Percentiles rank a stretch among this genome's conserved stretches.
phyloP scores from a whole-genome alignment of 495 filamentous ascomycete species.

The Extremus antarcticus region DNA sequence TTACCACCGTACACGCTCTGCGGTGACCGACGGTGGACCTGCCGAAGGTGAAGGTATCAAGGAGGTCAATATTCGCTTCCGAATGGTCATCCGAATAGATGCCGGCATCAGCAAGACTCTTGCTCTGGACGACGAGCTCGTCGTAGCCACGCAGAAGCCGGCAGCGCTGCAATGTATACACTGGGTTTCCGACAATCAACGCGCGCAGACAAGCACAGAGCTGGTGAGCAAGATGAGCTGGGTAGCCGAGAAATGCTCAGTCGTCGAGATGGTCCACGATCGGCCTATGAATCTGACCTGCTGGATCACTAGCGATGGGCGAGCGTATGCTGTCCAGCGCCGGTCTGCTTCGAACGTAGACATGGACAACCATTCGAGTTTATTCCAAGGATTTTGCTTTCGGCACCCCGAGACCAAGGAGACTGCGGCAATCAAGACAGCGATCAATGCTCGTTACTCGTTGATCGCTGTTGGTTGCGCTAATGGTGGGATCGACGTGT shows the following conservation, averaged over 20 bases:
- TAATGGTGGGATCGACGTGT: constrained; percentile 71
- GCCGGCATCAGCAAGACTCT: constrained; percentile 82
- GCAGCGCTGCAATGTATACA: constrained; percentile 91
- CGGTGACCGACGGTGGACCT: constrained; percentile 39
- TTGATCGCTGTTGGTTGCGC: constrained; percentile 77
- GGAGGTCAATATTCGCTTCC: constrained; percentile 81
- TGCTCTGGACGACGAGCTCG: constrained; percentile 82
- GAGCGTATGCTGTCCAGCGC: constrained; percentile 86
- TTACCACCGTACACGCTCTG: constrained; percentile 29
- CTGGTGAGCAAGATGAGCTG: constrained; percentile 78
- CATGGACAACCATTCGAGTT: constrained; percentile 39
- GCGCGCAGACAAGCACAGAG: constrained; percentile 82
- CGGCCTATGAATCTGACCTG: constrained; percentile 92
- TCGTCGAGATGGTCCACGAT: constrained; percentile 87
- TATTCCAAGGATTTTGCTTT: constrained; percentile 88
- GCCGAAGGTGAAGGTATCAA: constrained; percentile 70
- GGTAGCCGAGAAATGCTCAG: constrained; percentile 57
- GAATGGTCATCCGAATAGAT: constrained; percentile 97
- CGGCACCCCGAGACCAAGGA: constrained; percentile 54
- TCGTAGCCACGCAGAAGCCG: constrained; percentile 88
- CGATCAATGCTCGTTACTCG: constrained; percentile 91
- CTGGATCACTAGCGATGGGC: constrained; percentile 86
- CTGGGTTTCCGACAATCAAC: constrained; percentile 74
- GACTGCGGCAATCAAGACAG: constrained; percentile 56
- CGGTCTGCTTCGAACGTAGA: constrained; percentile 19